Conservation (phyloP, 148 eudicot genomes). For the Fagopyrum esculentum region DNA sequence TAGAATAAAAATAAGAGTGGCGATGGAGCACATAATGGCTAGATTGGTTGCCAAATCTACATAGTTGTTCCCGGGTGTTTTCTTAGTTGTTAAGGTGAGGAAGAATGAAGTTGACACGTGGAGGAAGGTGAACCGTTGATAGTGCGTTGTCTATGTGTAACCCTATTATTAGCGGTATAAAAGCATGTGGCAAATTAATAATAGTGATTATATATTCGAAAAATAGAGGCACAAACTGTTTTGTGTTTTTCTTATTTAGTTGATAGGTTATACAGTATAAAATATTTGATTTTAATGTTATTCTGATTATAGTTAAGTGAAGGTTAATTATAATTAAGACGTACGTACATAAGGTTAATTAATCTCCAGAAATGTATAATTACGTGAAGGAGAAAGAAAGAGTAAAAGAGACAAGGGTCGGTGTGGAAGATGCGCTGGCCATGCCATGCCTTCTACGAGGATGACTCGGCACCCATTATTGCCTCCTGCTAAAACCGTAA, state of each 20-base stretch:
- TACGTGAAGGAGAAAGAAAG: background rate
- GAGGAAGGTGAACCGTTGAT: background rate
- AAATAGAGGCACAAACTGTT: background rate
- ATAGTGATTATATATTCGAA: background rate
- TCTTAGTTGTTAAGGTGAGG: background rate
- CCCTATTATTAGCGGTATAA: background rate
- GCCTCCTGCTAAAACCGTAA: too few relatives aligned
- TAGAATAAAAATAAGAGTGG: background rate
- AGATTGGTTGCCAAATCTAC: background rate
- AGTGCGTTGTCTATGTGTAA: background rate
- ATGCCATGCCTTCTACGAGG: background rate
- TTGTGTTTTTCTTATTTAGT: background rate
- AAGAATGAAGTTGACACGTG: background rate
- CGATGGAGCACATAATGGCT: background rate
- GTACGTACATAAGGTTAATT: background rate
- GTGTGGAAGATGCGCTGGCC: background rate
- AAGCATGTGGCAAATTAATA: background rate
- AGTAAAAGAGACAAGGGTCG: background rate
- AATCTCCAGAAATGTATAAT: background rate
- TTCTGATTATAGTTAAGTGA: background rate
- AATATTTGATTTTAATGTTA: background rate
- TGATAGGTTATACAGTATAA: too few relatives aligned
- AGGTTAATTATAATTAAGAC: too few relatives aligned
- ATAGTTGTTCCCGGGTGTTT: background rate
- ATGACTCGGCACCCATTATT: background rate